Conservation (phyloP, 805 yeast genomes). For the Pichia eremophila region DNA sequence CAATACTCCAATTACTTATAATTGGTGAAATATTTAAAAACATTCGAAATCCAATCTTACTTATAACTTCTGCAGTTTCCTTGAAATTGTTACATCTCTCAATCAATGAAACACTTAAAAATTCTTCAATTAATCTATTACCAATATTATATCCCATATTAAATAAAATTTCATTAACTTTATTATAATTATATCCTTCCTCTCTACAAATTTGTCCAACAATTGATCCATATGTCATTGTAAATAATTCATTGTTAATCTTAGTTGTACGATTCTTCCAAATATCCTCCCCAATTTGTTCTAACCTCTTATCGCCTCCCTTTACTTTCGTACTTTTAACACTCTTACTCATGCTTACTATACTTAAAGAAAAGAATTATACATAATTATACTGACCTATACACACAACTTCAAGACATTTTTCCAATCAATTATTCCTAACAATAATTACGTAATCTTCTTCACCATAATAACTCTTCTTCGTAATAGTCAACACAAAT, state of each 20-base stretch:
- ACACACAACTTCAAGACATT: too few species aligned
- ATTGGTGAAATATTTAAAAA: constrained; percentile 77
- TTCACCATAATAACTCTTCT: constrained; percentile 29
- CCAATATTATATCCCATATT: constrained; percentile 96
- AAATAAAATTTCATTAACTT: constrained; percentile 77
- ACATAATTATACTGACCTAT: too few species aligned
- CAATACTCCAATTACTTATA: constrained; percentile 59
- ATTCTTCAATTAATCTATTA: constrained; percentile 82
- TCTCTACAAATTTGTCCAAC: constrained; percentile 89
- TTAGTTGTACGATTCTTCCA: constrained; percentile 88
- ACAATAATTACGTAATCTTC: neutral
- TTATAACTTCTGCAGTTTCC: constrained; percentile 80
- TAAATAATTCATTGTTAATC: constrained; percentile 85
- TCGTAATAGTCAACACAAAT: constrained; percentile 29
- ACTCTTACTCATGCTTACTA: neutral
- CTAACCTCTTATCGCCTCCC: neutral
- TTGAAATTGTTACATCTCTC: constrained; percentile 71
- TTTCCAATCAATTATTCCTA: too few species aligned
- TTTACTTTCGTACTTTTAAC: neutral
- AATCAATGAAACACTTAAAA: constrained; percentile 78
- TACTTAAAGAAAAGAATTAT: too few species aligned
- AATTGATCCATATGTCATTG: constrained; percentile 90
- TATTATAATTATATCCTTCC: constrained; percentile 59
- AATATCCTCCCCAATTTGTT: constrained; percentile 67
- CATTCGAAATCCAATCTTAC: constrained; percentile 84